Evolutionary conservation across 768 basidiomycete genomes (phyloP), one percentile per base, ranked within the genome.

Genomic region (Lentinus brumalis): DNA sequence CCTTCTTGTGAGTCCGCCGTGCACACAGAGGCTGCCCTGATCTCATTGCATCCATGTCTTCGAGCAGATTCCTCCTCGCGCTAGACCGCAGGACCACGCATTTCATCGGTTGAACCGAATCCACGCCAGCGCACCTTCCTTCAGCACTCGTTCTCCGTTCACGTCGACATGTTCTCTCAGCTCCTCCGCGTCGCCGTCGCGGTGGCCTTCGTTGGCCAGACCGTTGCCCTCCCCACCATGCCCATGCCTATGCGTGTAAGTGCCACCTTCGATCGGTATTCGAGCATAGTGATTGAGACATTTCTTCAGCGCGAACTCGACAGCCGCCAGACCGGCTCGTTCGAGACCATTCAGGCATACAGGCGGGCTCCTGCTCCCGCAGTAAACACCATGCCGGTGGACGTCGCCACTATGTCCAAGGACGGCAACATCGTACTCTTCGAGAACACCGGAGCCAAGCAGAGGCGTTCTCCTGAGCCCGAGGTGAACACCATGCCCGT

Each of bases 341-440:
- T 82, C 42, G 74, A 78, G 49, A 73, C 70, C 8, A 82, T 85
- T 50, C 75, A 69, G 14, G 78, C 78, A 18, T 84, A 82, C 71
- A 68, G 53, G 70, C 71, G 59, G 62, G 70, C 67, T 14, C 46
- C 46, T 14, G n/a, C 21, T 21, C 46, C 18, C 30, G 66, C 67
- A 10, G 49, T 63, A 32, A 73, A 68, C 59, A 67, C 68, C 53
- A 69, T 75, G 53, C 74, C 76, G 3, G 72, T 68, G 11, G 73
- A 76, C 49, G 56, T 59, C 1, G 42, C 75, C 0, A 71, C 75
- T 42, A 78, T 74, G 51, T 70, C 80, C 0, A 67, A 70, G 12
- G 60, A 72, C 8, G 79, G 79, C 14, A 53, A 61, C 5, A 68
- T 80, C 40, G 69, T 64, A 40, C 65, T 57, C 1, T 78, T 76